Base-by-base conservation (phyloP, 768 basidiomycete species). In the Rubroboletus satanas region DNA sequence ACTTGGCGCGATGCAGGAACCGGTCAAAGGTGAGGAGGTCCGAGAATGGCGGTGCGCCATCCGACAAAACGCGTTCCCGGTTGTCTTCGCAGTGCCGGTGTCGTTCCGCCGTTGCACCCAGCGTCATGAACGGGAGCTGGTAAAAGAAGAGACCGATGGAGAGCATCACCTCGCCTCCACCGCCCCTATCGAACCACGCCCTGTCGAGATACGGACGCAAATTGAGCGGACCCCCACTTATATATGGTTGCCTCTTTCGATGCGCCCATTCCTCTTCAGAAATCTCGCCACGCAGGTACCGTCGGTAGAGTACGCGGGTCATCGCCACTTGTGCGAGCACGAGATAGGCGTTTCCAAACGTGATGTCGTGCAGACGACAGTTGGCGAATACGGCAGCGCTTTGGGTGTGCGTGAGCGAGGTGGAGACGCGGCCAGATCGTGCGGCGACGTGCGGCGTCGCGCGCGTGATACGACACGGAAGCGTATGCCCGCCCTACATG, bases 401-500 rank as follows among this genome's bases (percentile, higher is more conserved):
- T 39, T 70, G 63, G 8, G 71, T 62, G 1, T 42, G 42, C 2
- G 74, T 66, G 42, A 77, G 71, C 7, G 58, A 54, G 26, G 49
- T 53, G 5, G 50, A 38, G 11, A 65, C 43, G 14, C 29, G n/a
- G 31, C 66, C 63, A 21, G 78, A 74, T 26, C 61, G 60, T 6
- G 81, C 74, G 7, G 77, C 74, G 0, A 67, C 71, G 42, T 63
- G 64, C 2, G 62, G 57, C 0, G 79, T 79, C 6, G 63, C 51
- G 29, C 59, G 61, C 1, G 75, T 74, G 35, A 73, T 49, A 15
- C 66, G 76, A 44, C 78, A 71, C 2, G 83, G 82, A 9, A 84
- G 70, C 0, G 79, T 79, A 45, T 84, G 83, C 3, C 83, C 83
- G 4, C 83, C 83, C 83, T 84, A 61, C 7, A 45, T 48, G 18